A percentile compares a stretch with the other conserved stretches of the same genome.
Conservation (phyloP, 2,329 filamentous ascomycete genomes). For the Talaromyces marneffei region DNA sequence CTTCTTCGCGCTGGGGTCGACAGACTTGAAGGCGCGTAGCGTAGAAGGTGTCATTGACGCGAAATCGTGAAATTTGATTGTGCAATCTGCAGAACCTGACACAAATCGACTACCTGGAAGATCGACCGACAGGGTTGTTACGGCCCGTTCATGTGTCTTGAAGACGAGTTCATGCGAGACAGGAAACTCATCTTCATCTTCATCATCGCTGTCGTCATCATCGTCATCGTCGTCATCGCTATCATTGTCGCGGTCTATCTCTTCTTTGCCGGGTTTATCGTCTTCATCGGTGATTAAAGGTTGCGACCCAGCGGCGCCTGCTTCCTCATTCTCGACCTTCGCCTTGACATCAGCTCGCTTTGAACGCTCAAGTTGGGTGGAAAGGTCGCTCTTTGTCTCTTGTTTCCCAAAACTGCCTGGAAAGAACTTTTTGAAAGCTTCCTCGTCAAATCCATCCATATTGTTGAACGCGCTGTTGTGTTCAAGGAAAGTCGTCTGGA, state of each 20-base stretch:
- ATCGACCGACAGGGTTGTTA: slow-evolving; percentile 80
- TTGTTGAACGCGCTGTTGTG: slow-evolving; percentile 1
- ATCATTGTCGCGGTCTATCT: slow-evolving; percentile 23
- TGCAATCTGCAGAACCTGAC: slow-evolving; percentile 87
- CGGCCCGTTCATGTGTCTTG: slow-evolving; percentile 83
- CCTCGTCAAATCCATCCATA: slow-evolving; percentile 44
- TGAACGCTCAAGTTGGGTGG: slow-evolving; percentile 73
- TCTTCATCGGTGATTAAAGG: slow-evolving; percentile 14
- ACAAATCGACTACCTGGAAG: slow-evolving; percentile 77
- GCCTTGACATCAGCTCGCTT: slow-evolving; percentile 52
- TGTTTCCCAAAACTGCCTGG: slow-evolving; percentile 83
- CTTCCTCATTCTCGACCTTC: slow-evolving; percentile 23
- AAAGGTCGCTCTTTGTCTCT: slow-evolving; percentile 64
- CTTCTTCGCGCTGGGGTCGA: slow-evolving; percentile 80
- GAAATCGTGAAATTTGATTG: slow-evolving; percentile 89
- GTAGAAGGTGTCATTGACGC: slow-evolving; percentile 93
- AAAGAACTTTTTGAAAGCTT: slow-evolving; percentile 55
- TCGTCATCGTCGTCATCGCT: slow-evolving; percentile 50
- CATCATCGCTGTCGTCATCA: slow-evolving; percentile 54
- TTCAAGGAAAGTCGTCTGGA: neutral
- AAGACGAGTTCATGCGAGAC: slow-evolving; percentile 88
- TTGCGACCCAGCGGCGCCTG: neutral
- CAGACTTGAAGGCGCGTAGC: slow-evolving; percentile 82
- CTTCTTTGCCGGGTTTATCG: slow-evolving; percentile 22
- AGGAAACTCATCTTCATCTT: slow-evolving; percentile 82